Conservation (phyloP, 208 protist genomes). For the Wallacemonas sp. region DNA sequence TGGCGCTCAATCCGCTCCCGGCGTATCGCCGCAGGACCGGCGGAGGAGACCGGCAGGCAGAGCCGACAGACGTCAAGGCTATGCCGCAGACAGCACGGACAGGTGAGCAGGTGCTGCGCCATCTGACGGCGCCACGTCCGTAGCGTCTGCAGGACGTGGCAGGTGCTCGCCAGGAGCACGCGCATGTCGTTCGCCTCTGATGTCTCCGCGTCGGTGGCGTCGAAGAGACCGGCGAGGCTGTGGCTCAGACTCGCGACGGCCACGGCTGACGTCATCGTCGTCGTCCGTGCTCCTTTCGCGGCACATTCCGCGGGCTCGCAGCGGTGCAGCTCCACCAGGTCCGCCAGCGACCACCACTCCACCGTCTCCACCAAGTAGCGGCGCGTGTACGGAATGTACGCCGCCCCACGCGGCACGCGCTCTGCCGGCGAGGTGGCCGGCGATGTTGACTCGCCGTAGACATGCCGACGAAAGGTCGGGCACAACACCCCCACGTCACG, state of each 20-base stretch:
- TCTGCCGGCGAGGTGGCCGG: too few relatives aligned
- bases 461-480: constrained; percentile 23
- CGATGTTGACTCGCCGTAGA: constrained; percentile 35
- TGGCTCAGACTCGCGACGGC: neutral
- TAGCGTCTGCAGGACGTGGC: constrained; percentile 23
- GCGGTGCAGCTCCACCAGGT: constrained; percentile 36
- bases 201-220: neutral
- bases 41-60: constrained; percentile 21
- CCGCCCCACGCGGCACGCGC: neutral
- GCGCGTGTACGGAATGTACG: constrained; percentile 23
- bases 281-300: too few relatives aligned
- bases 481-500: constrained; percentile 36
- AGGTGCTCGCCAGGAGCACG: neutral
- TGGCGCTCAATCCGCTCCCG: neutral
- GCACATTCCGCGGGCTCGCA: constrained; percentile 16
- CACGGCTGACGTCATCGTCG: neutral
- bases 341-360: constrained; percentile 43
- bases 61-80: constrained; percentile 36
- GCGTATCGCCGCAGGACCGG: neutral
- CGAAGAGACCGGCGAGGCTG: neutral
- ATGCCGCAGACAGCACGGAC: constrained; percentile 25
- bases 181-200: neutral
- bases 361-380: constrained; percentile 38
- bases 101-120: constrained; percentile 25
- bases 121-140: constrained; percentile 24